Base-by-base conservation (phyloP, 2,329 filamentous ascomycete species). In the Botrytis fragariae region DNA sequence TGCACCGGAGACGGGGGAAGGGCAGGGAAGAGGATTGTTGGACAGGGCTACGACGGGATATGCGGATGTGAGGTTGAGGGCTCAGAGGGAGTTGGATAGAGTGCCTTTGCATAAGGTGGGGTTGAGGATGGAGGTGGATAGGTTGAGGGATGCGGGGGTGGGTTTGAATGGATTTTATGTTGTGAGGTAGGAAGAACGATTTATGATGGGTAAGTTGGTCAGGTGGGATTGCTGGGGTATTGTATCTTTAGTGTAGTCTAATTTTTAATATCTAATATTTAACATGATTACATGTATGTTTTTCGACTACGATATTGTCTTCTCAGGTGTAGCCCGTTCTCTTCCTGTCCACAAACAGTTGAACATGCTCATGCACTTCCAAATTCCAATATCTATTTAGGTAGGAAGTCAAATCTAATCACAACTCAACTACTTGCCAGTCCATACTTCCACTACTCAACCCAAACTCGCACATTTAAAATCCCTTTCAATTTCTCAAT, bases 21-120 rank as follows among this genome's bases (percentile, higher is more conserved):
- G 32, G 83, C 82, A 78, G 83, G 84, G 37, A 82, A 84, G 54
- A 83, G 84, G 71, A 85, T 82, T 6, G 74, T 85, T 35, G 76
- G 74, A 77, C 48, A 75, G 74, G 48, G 76, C 79, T 14, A 77
- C 82, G 12, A 86, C 87, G 57, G 82, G 84, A 25, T 84, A 87
- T 74, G 83, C 85, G 1, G 85, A 85, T 69, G 82, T 84, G 2
- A 83, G 87, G 37, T 83, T 84, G 25, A 83, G 81, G 32, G 83
- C 88, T 4, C 87, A 90, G 80, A 85, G 84, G 74, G 83, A 85
- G 57, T 83, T 91, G 10, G 89, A 91, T 74, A 84, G 84, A 71
- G 83, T 91, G 5, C 90, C 90, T 3, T 77, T 90, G 63, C 88
- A 91, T 78, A 83, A 83, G 77, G 83, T 86, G 4, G 90, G 90